phyloP scores from a whole-genome alignment of 2,329 filamentous ascomycete species.

The Monilinia aucupariae region DNA sequence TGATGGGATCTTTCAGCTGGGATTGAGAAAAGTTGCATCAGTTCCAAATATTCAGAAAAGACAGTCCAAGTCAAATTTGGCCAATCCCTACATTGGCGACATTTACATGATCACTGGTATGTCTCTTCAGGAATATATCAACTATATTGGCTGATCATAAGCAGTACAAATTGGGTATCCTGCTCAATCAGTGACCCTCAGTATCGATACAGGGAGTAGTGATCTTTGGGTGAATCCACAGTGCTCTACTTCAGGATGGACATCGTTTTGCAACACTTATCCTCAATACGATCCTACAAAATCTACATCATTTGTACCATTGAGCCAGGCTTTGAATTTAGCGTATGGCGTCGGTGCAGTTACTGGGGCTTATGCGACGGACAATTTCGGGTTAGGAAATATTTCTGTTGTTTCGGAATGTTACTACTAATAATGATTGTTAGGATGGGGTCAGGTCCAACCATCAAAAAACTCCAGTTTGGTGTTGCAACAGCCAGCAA shows the following conservation, averaged over 20 bases:
- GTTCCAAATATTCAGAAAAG: constrained; percentile 4
- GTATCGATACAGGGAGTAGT: constrained; percentile 14
- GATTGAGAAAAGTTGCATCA: neutral
- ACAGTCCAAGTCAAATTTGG: neutral
- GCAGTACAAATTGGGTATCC: constrained; percentile 15
- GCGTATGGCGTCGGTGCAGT: constrained; percentile 8
- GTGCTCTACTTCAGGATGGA: constrained; percentile 16
- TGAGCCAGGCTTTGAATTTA: neutral
- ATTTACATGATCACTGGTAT: constrained; percentile 15
- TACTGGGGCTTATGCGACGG: constrained; percentile 9
- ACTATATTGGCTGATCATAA: neutral
- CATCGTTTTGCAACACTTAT: constrained; percentile 3
- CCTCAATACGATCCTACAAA: constrained; percentile 8
- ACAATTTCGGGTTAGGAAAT: constrained; percentile 7
- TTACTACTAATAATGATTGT: neutral
- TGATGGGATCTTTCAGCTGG: constrained; percentile 8
- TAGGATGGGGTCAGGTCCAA: constrained; percentile 12
- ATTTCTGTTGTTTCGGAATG: neutral
- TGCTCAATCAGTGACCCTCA: constrained; percentile 4
- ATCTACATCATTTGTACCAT: neutral
- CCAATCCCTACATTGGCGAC: constrained; percentile 11
- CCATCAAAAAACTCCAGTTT: constrained; percentile 15
- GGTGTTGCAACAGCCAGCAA: constrained; percentile 12
- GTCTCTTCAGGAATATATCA: neutral
- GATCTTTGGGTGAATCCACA: constrained; percentile 14